Evolutionary conservation across 1,284 basidiomycete genomes (phyloP).

Genomic region (Xerocomus minutiporus): DNA sequence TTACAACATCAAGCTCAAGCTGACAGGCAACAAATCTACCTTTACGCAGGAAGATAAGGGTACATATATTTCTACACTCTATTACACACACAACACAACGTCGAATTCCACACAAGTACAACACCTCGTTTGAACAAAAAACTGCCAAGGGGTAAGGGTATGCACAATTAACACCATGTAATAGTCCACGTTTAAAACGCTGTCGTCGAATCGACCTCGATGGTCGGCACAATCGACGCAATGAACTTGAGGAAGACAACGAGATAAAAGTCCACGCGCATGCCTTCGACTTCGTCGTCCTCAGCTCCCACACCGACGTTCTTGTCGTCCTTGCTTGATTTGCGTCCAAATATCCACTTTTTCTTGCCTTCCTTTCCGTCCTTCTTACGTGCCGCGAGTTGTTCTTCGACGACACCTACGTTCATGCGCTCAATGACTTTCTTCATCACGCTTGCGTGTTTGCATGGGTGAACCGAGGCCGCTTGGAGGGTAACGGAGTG

Average conservation of each 20-base stretch:
- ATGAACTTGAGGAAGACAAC: conserved; percentile 98
- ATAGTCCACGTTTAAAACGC: conserved; percentile 51
- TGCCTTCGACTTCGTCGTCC: conserved; percentile 74
- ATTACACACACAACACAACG: conserved; percentile 18
- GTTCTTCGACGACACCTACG: conserved; percentile 75
- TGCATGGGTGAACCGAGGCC: conserved; percentile 96
- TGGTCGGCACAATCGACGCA: conserved; percentile 89
- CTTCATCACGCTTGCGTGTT: conserved; percentile 99
- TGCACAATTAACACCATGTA: conserved; percentile 14
- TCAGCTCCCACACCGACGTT: conserved; percentile 45
- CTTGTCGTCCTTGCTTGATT: conserved; percentile 61
- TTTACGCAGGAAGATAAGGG: conserved; percentile 17
- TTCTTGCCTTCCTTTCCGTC: conserved; percentile 61
- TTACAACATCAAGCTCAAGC: background rate
- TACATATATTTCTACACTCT: conserved; percentile 30
- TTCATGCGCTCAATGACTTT: conserved; percentile 99
- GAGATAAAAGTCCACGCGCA: conserved; percentile 93
- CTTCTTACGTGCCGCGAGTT: conserved; percentile 56
- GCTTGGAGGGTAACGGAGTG: conserved; percentile 82
- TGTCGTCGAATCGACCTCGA: conserved; percentile 90
- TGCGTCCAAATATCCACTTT: conserved; percentile 81
- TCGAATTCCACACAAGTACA: background rate
- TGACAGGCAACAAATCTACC: background rate
- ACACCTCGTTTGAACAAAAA: conserved; percentile 4
- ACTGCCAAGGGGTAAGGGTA: conserved; percentile 18